Base-by-base conservation (phyloP, 2,329 filamentous ascomycete genomes). In the Exophiala viscosa region DNA sequence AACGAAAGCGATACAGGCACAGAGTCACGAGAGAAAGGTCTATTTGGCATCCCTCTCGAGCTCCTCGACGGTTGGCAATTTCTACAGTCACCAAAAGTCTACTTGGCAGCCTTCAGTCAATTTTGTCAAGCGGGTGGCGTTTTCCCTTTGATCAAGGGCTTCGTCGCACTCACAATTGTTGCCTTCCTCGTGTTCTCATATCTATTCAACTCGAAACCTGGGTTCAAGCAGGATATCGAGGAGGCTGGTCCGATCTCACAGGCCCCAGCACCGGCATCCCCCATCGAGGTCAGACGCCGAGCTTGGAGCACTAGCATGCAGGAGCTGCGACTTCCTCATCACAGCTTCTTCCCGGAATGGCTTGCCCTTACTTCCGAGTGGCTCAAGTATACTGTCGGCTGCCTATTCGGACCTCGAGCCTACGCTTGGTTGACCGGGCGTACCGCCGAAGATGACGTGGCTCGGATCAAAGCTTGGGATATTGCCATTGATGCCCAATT, bases 251-350 rank as follows among this genome's bases (percentile, higher is more conserved):
- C 63, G 3, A 60, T 57, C 2, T 57, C 65, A 33, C 54, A 57
- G 35, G 50, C 65, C 2, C 87, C 87, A 2, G 90, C 88, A 2
- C 76, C 90, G 52, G 84, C 88, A 2, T 91, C 90, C 0, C 86
- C 91, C 0, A 90, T 95, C 51, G 83, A 93, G 61, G 87, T 95
- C 41, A 86, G 90, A 45, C 84, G 87, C 55, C 88, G 90, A 67
- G 91, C 91, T 31, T 96, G 92, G 91, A 83, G 95, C 52, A 96
- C 91, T 2, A 88, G 91, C 6, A 86, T 96, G 54, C 91, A 96
- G 70, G 92, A 87, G 3, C 88, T 96, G 18, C 95, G 90, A 82
- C 88, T 96, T 11, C 92, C 92, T 9, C 83, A 86, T 15, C 89
- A 95, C 68, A 88, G 86, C 61, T 91, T 95, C 67, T 79, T 92